A percentile compares a stretch with the other conserved stretches of the same genome.
phyloP scores from a whole-genome alignment of 1,139 yeast genomes.

The Candida freyschussii region DNA sequence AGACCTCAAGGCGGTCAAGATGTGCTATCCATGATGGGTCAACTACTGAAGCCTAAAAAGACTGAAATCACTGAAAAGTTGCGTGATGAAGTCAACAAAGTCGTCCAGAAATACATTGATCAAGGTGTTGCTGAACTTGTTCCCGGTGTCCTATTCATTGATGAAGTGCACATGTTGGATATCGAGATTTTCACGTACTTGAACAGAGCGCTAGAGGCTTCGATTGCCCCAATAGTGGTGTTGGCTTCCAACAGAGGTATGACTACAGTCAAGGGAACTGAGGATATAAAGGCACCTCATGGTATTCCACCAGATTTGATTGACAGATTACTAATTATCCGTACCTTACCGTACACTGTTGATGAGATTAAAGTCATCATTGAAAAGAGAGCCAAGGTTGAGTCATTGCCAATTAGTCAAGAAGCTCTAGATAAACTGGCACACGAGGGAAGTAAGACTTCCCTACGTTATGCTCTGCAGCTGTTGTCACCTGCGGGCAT shows the following conservation, averaged over 20 bases:
- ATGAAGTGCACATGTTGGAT: slow-evolving; percentile 97
- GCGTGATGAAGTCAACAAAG: slow-evolving; percentile 89
- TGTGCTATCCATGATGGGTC: slow-evolving; percentile 98
- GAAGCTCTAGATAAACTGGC: slow-evolving; percentile 76
- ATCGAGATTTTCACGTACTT: slow-evolving; percentile 92
- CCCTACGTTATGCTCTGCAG: slow-evolving; percentile 88
- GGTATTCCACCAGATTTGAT: slow-evolving; percentile 95
- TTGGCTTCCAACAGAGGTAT: slow-evolving; percentile 94
- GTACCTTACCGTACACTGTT: slow-evolving; percentile 79
- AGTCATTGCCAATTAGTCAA: slow-evolving; percentile 55
- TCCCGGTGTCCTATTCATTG: slow-evolving; percentile 96
- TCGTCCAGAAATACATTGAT: slow-evolving; percentile 92
- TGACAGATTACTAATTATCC: slow-evolving; percentile 85
- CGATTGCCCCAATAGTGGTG: slow-evolving; percentile 91
- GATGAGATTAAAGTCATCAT: slow-evolving; percentile 83
- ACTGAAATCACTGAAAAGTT: slow-evolving; percentile 98
- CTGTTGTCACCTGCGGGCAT: slow-evolving; percentile 87
- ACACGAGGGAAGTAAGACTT: slow-evolving; percentile 63
- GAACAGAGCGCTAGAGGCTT: slow-evolving; percentile 87
- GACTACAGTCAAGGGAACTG: slow-evolving; percentile 89
- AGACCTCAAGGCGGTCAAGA: slow-evolving; percentile 99
- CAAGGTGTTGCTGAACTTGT: slow-evolving; percentile 98
- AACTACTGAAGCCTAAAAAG: slow-evolving; percentile 88
- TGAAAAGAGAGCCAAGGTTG: slow-evolving; percentile 74
- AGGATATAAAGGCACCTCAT: slow-evolving; percentile 85